Evolutionary conservation across 177 flowering plant genomes (phyloP), one percentile per base, ranked within the genome.

Genomic region (Vitis hybrid): DNA sequence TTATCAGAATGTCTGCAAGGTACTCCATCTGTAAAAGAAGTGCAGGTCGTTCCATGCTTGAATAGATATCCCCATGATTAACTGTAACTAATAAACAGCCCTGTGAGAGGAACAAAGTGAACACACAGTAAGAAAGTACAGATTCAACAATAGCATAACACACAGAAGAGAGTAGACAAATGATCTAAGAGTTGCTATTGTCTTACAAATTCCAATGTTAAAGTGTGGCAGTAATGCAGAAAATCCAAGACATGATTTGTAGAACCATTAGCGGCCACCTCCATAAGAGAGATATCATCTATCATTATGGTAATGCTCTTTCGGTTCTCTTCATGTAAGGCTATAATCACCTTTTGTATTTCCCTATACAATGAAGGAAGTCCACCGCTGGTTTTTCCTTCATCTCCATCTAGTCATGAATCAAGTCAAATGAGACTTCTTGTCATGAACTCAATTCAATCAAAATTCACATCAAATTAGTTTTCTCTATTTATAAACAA

Each of bases 271-370:
- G 94, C 85, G 72, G 87, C 93, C 67, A 92, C 88, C 80, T 95
- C 98, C 85, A 93, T 51, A 16, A 90, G 87, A 77, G 97, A 90
- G n/a, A 92, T 51, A 78, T 93, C 98, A 82, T 95, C 98, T n/a
- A 93, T 79, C 81, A 91, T 81, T 14, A 95, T 72, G 53, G 88
- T 88, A 55, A 86, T 69, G 57, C 51, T 5, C 10, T 78, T 84
- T 48, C 62, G 72, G 31, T 64, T 77, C 57, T 60, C 78, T 70
- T 79, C 80, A 48, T 72, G 67, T 15, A 73, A 80, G 15, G 66
- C 57, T 71, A 58, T 52, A 29, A 89, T 73, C 12, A 82, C 81
- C 71, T 84, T 82, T 14, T 85, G 89, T 53, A 95, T 81, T 69
- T 84, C 81, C 60, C 76, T 82, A 77, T 78, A 95, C 76, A 90